These are phyloP conservation scores for Ascosphaera pollenicola DNA, from an alignment of 2,329 filamentous ascomycete species.

Conservation along the genomic window DNA sequence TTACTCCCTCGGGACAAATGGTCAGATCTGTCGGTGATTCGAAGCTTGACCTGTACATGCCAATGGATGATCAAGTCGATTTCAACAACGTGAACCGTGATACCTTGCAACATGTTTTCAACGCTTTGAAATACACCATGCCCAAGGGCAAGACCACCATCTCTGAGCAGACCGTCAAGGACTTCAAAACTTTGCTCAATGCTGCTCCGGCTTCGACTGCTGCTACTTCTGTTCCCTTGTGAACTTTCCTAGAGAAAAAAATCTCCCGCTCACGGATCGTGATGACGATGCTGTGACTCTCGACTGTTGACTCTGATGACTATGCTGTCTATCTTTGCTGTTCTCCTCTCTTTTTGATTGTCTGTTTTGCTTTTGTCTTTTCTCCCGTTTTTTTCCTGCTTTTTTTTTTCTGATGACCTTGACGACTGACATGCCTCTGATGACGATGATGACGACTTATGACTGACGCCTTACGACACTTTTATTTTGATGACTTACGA, in stretches of 20 bases:
- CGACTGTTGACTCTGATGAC: constrained; percentile 13
- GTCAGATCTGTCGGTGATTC: background rate
- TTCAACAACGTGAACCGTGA: background rate
- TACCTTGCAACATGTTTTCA: background rate
- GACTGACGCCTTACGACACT: background rate
- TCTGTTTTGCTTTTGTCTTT: constrained; percentile 5
- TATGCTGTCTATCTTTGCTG: constrained; percentile 11
- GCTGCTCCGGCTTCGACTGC: constrained; percentile 9
- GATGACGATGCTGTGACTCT: background rate
- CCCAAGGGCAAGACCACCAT: background rate
- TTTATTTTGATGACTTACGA: background rate
- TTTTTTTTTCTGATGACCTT: background rate
- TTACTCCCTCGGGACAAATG: background rate
- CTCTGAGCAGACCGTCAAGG: constrained; percentile 19
- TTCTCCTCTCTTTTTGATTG: constrained; percentile 12
- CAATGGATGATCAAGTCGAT: background rate
- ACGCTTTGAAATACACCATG: background rate
- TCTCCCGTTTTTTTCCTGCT: constrained; percentile 1
- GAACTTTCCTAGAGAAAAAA: constrained; percentile 8
- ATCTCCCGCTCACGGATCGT: background rate
- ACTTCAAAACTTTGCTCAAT: constrained; percentile 22
- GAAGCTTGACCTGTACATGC: background rate
- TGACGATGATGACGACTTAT: background rate
- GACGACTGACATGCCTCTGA: background rate
- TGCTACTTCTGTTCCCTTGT: constrained; percentile 9